phyloP scores from a whole-genome alignment of 257 asterid genomes.

The Lycium ferocissimum region DNA sequence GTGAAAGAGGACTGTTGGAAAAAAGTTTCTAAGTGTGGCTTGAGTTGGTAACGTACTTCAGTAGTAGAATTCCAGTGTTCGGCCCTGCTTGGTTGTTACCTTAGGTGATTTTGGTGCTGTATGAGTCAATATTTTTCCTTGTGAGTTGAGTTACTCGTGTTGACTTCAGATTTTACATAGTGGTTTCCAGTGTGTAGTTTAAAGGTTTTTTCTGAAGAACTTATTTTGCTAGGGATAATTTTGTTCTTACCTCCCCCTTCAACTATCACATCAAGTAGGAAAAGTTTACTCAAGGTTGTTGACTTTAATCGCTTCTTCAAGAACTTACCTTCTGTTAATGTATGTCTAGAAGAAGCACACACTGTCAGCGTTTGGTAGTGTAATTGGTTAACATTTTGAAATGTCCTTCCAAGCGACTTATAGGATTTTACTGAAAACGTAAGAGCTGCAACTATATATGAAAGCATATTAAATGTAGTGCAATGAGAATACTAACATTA shows the following conservation, averaged over 20 bases:
- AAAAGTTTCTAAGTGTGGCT: neutral
- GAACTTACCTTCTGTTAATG: neutral
- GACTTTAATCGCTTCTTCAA: neutral
- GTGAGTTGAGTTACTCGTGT: slow-evolving; percentile 7
- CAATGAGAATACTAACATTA: no score
- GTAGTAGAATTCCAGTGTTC: neutral
- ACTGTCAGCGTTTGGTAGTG: neutral
- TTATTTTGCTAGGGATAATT: neutral
- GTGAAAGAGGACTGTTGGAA: neutral
- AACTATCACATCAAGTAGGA: neutral
- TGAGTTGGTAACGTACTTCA: neutral
- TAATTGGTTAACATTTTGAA: neutral
- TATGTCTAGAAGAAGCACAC: neutral
- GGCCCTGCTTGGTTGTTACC: neutral
- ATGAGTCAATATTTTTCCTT: neutral
- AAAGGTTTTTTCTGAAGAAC: neutral
- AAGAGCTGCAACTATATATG: slow-evolving; percentile 3
- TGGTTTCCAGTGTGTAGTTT: neutral
- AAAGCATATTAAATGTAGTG: neutral
- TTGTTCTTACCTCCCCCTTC: neutral
- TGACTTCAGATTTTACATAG: slow-evolving; percentile 1
- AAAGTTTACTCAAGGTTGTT: neutral
- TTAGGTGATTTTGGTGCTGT: neutral
- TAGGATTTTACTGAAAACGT: neutral
- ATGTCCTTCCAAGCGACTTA: neutral